Base-by-base conservation (phyloP, 306 rosid genomes). In the Geum urbanum region DNA sequence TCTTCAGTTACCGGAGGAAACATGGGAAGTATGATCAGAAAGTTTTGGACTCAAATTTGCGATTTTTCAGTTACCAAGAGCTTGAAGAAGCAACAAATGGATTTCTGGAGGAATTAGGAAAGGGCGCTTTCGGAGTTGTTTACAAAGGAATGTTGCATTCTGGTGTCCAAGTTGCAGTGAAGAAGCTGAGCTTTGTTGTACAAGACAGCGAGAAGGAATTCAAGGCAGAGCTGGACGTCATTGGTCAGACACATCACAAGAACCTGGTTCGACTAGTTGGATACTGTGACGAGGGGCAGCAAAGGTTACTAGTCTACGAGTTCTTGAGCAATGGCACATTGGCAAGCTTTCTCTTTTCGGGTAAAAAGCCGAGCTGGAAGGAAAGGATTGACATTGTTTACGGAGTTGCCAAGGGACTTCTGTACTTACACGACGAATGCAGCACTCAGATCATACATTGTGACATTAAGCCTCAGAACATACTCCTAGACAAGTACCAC, bases 401-500 rank as follows among this genome's bases (percentile, higher is more conserved):
- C 2, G 86, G 76, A 8, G 59, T 75, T 15, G 74, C 79, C 0
- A 74, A 71, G 59, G 87, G 83, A 0, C 56, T 84, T 3, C 16
- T 70, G 0, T 84, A 84, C 49, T 67, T 84, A 11, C 86, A 81
- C 19, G 88, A 81, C 40, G 84, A 84, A 70, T 81, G 86, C 59
- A 56, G 66, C 16, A 72, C 65, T 0, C 84, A 78, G 61, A 81
- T 81, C 27, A 81, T 84, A 43, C 86, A 84, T 13, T 78, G 86
- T 4, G 86, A 81, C 35, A 84, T 84, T 19, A 84, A 84, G 77
- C 88, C 85, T 7, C 85, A 84, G 45, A 84, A 81, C 82, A 78
- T 84, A n/a, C 76, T 84, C 13, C 81, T 81, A 0, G 82, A 81
- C 22, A 76, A 73, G 2, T 32, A 70, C 6, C 43, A 50, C 62